These are phyloP conservation scores for Aureobasidium sp. DNA, from an alignment of 2,329 filamentous ascomycete genomes.

Conservation along the genomic window DNA sequence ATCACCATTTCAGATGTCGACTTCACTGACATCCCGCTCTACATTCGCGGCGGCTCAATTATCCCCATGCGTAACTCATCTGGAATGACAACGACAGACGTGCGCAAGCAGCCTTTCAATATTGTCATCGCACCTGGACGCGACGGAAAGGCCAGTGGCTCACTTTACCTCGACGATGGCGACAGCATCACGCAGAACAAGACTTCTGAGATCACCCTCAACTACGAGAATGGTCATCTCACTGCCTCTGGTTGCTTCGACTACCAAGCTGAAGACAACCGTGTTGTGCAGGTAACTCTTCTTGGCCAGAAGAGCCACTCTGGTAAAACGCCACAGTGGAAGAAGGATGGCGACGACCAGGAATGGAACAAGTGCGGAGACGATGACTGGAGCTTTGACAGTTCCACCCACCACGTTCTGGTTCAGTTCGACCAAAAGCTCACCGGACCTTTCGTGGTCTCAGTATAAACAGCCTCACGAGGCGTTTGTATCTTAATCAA, in stretches of 20 bases:
- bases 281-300: not conserved
- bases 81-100: conserved; percentile 53
- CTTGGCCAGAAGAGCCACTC: not conserved
- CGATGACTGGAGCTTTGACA: not conserved
- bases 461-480: not conserved
- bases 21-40: conserved; percentile 53
- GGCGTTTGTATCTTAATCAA: too few species aligned
- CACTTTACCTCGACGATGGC: conserved; percentile 71
- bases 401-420: not conserved
- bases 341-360: not conserved
- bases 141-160: conserved; percentile 55
- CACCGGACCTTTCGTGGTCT: not conserved
- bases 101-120: conserved; percentile 59
- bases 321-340: not conserved
- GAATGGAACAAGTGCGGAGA: not conserved
- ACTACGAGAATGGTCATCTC: conserved; percentile 45
- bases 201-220: conserved; percentile 50
- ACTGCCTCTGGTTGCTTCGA: conserved; percentile 17
- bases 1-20: conserved; percentile 38
- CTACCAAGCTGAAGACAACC: conserved; percentile 3
- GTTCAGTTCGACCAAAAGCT: conserved; percentile 1
- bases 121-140: conserved; percentile 58
- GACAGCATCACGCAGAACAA: conserved; percentile 51
- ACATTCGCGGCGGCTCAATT: conserved; percentile 56
- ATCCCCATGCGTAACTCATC: conserved; percentile 48